Base-by-base conservation (phyloP, 2,329 filamentous ascomycete genomes). In the Hymenoscyphus infarciens region DNA sequence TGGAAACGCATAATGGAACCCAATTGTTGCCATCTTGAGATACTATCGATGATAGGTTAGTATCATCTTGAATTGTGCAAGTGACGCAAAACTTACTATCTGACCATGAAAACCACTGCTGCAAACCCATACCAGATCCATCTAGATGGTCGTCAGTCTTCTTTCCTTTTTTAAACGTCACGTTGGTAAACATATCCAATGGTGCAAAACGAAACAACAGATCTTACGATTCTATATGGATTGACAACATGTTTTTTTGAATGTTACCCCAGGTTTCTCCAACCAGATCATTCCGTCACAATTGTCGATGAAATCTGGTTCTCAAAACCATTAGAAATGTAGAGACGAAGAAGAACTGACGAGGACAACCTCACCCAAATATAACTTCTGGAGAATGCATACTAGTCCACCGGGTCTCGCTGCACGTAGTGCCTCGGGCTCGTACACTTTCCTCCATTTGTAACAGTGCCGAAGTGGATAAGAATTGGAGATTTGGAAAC, bases 1-100 rank as follows among this genome's bases (percentile, higher is more conserved):
- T 85, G 82, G 42, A 86, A 75, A 60, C 79, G 79, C 61, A 73
- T 79, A 59, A 82, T 68, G 2, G 82, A 81, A 6, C 78, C 77
- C 13, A 77, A 67, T 57, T 78, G 70, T 19, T 78, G 63, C 52
- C 74, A 74, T 68, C 80, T 76, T 38, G 77, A 78, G 56, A 71
- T 65, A 67, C 76, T 78, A 45, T 56, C 15, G 10, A 29, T 49
- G 16, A 19, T 19, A 29, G 22, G 52, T 55, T 29, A 19, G 53
- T 55, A 33, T 8, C 8, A 6, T 39, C 16, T 39, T 25, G 19
- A 15, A 15, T 35, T 22, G 11, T 57, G 22, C 16, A 49, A 33
- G 29, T 35, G 39, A 39, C 29, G 25, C 38, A 54, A 35, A 35
- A 67, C 61, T 66, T 71, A 81, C 79, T 79, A 74, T 71, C 79